Percentiles rank a stretch among this genome's conserved stretches.
These are phyloP conservation scores for Arthrobotrys pseudoclavata DNA, from an alignment of 2,329 filamentous ascomycete genomes.

Conservation along the genomic window DNA sequence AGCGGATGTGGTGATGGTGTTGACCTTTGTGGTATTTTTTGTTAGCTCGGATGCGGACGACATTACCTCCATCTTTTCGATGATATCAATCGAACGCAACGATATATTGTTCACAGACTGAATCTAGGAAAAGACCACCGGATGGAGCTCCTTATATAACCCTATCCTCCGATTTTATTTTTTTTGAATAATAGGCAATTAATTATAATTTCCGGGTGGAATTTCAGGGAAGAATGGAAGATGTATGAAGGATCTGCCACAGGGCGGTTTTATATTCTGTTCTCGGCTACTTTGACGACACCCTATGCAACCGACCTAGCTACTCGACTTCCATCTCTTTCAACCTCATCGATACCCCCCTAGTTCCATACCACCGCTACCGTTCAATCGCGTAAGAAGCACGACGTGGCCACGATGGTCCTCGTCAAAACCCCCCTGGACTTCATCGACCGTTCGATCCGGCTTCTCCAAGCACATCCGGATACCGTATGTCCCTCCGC, in stretches of 20 bases:
- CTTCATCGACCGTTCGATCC: slow-evolving; percentile 89
- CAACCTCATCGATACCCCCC: too few relatives aligned
- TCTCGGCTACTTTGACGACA: slow-evolving; percentile 6
- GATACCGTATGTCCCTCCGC: slow-evolving; percentile 75
- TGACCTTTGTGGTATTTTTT: slow-evolving; percentile 44
- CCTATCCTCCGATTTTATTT: background rate
- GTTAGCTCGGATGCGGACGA: slow-evolving; percentile 5
- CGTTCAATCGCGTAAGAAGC: background rate
- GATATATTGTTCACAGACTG: too few relatives aligned
- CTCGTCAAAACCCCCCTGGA: slow-evolving; percentile 85
- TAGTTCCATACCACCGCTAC: background rate
- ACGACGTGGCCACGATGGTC: slow-evolving; percentile 74
- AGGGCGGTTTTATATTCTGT: slow-evolving; percentile 32
- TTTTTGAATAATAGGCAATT: background rate
- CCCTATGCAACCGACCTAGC: background rate
- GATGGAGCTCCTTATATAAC: background rate
- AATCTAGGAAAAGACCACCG: too few relatives aligned
- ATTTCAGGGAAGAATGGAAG: too few relatives aligned
- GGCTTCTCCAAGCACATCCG: slow-evolving; percentile 88
- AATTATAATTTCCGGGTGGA: background rate
- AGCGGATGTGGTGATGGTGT: slow-evolving; percentile 12
- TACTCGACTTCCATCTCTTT: background rate
- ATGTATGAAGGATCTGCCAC: slow-evolving; percentile 59
- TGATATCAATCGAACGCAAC: too few relatives aligned
- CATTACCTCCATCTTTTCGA: slow-evolving; percentile 43